Percentiles rank a stretch among this genome's conserved stretches.
These are phyloP conservation scores for Liriodendron chinense DNA, from an alignment of 164 flowering plant genomes.

Conservation along the genomic window DNA sequence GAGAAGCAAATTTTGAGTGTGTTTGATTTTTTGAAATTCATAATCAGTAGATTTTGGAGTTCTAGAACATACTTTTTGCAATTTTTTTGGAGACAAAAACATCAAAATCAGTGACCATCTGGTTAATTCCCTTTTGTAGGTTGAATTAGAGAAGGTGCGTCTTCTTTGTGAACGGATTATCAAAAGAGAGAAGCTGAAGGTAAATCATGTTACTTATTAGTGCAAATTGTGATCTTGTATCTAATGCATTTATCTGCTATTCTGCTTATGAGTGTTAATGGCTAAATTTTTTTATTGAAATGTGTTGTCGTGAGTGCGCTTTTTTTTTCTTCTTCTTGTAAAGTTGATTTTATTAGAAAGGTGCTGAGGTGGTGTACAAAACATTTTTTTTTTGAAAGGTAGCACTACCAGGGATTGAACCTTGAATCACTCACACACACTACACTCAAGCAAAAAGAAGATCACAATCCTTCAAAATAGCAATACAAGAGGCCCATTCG, in stretches of 20 bases:
- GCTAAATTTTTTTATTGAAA: no score
- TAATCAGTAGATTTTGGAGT: not conserved
- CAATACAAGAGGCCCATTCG: no score
- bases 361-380: no score
- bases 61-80: not conserved
- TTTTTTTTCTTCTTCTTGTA: no score
- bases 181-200: constrained; percentile 88
- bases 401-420: no score
- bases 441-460: no score
- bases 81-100: not conserved
- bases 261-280: no score
- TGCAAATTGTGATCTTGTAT: not conserved
- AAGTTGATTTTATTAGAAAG: no score
- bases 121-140: constrained; percentile 37
- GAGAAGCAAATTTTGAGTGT: not conserved
- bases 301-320: no score
- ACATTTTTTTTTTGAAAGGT: no score
- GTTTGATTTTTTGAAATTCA: not conserved
- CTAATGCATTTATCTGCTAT: not conserved
- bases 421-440: no score
- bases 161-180: constrained; percentile 92
- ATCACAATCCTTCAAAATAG: no score
- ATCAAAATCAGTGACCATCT: not conserved
- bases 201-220: constrained; percentile 19
- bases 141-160: constrained; percentile 87